A percentile compares a stretch with the other conserved stretches of the same genome.
phyloP scores from a whole-genome alignment of 208 protist species.

The Trypanosoma mega region DNA sequence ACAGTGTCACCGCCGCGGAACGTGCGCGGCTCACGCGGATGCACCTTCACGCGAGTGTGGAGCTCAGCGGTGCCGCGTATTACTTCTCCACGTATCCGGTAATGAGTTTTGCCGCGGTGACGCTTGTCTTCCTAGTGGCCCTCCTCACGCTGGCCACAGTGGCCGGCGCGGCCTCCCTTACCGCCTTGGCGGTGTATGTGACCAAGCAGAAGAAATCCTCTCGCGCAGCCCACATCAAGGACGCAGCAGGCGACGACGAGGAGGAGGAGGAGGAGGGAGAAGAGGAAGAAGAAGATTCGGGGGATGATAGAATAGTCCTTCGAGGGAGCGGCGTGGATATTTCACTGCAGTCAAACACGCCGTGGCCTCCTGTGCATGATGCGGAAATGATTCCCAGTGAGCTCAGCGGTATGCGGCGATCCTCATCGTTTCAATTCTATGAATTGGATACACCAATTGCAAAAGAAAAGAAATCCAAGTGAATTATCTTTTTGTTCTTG shows the following conservation, averaged over 20 bases:
- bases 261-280: not conserved
- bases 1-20: not conserved
- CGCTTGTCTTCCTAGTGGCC: conserved; percentile 11
- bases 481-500: no score
- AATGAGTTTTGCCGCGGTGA: conserved; percentile 36
- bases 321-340: not conserved
- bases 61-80: conserved; percentile 50
- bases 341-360: not conserved
- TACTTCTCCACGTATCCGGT: conserved; percentile 54
- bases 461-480: conserved; percentile 15
- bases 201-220: not conserved
- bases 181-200: not conserved
- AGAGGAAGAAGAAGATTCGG: not conserved
- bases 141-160: not conserved
- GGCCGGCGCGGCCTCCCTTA: not conserved
- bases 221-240: not conserved
- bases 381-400: not conserved
- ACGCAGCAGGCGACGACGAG: not conserved
- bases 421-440: conserved; percentile 9
- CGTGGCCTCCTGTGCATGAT: not conserved
- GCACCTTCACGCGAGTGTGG: conserved; percentile 49
- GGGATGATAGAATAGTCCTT: not conserved
- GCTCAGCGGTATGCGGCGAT: no score
- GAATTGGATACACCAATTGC: not conserved
- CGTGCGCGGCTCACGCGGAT: conserved; percentile 46